These are phyloP conservation scores for Tranzscheliella williamsii DNA, from an alignment of 1,284 basidiomycete genomes.

Conservation along the genomic window DNA sequence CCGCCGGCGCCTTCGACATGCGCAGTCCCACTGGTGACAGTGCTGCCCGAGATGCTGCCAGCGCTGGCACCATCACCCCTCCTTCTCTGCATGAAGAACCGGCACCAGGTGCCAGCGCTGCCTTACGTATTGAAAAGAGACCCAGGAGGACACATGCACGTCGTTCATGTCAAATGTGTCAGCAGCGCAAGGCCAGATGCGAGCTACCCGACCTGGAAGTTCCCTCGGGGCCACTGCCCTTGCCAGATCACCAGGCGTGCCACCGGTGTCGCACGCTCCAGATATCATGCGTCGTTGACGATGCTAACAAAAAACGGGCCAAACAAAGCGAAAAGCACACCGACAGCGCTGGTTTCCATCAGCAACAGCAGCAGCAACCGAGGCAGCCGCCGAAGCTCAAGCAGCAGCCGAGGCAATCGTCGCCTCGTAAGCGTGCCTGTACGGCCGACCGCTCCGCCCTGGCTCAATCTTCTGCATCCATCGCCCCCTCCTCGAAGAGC, in stretches of 20 bases:
- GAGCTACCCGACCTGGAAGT: slow-evolving; percentile 29
- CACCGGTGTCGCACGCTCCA: slow-evolving; percentile 30
- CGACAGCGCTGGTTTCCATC: slow-evolving; percentile 7
- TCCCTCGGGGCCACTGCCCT: slow-evolving; percentile 16
- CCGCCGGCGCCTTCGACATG: too few species aligned
- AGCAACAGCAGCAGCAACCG: slow-evolving; percentile 4
- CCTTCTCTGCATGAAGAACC: too few species aligned
- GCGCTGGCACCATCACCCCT: too few species aligned
- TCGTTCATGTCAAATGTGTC: slow-evolving; percentile 36
- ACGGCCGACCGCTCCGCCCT: too few species aligned
- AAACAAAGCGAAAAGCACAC: slow-evolving; percentile 16
- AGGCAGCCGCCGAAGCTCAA: too few species aligned
- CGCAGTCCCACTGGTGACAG: too few species aligned
- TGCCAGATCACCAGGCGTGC: slow-evolving; percentile 24
- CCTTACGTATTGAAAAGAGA: slow-evolving; percentile 17
- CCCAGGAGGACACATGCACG: slow-evolving; percentile 30
- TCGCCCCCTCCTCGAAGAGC: too few species aligned
- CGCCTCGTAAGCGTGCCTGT: too few species aligned
- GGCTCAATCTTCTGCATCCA: too few species aligned
- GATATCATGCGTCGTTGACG: slow-evolving; percentile 32
- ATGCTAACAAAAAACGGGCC: slow-evolving; percentile 23
- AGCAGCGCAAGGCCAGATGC: slow-evolving; percentile 37
- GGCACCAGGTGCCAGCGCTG: too few species aligned
- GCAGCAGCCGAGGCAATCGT: too few species aligned
- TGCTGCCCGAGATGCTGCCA: too few species aligned